phyloP scores from a whole-genome alignment of 1,139 yeast species.

The Candida freyschussii region DNA sequence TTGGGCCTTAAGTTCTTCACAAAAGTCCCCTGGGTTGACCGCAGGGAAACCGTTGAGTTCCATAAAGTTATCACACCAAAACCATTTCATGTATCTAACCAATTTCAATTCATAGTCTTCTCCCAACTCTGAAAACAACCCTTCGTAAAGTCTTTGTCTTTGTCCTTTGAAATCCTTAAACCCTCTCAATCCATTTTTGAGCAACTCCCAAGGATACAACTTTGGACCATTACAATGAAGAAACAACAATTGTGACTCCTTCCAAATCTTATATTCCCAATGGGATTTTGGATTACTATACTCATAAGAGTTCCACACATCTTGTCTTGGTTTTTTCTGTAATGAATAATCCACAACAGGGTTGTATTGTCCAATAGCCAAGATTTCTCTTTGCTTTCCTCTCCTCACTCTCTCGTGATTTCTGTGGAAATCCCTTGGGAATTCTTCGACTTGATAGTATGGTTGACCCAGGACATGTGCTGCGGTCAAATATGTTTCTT shows the following conservation, averaged over 20 bases:
- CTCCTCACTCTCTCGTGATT: constrained; percentile 27
- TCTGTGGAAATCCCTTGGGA: constrained; percentile 23
- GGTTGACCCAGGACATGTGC: constrained; percentile 45
- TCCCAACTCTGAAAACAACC: constrained; percentile 6
- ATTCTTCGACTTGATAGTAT: constrained; percentile 44
- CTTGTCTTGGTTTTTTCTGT: constrained; percentile 1
- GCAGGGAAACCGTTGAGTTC: constrained; percentile 5
- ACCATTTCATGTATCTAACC: constrained; percentile 11
- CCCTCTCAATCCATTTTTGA: constrained; percentile 4
- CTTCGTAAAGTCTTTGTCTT: constrained; percentile 14
- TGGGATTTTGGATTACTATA: constrained; percentile 7
- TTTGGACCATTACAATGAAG: constrained; percentile 17
- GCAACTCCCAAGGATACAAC: constrained; percentile 11
- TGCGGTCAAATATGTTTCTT: constrained; percentile 56
- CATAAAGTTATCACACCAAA: constrained; percentile 10
- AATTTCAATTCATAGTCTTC: constrained; percentile 13
- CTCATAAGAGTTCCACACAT: constrained; percentile 8
- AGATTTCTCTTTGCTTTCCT: constrained; percentile 9
- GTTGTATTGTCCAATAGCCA: constrained; percentile 17
- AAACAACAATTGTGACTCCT: constrained; percentile 12
- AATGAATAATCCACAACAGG: constrained; percentile 10
- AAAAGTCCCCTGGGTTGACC: constrained; percentile 3
- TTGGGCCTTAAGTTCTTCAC: constrained; percentile 7
- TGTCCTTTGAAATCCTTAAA: constrained; percentile 5
- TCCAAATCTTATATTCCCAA: constrained; percentile 16